Evolutionary conservation across 31 red algal species (phyloP).

Genomic region (Pterothamnion heteromorphum): DNA sequence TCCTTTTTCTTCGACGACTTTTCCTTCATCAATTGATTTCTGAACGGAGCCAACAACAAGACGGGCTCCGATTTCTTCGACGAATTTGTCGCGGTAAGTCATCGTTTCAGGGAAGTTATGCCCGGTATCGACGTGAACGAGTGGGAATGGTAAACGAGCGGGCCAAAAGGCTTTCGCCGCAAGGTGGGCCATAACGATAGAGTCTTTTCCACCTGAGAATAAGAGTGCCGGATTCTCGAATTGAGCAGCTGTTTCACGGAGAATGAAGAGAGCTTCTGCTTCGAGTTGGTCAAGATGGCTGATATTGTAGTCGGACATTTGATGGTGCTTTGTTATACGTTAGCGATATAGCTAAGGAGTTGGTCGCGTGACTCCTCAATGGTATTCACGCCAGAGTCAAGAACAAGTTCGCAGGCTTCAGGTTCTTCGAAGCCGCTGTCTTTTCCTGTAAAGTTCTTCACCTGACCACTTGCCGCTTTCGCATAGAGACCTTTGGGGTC

Average conservation of each 20-base stretch:
- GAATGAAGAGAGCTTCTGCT: background rate
- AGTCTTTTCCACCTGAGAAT: background rate
- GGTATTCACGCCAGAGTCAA: conserved; percentile 71
- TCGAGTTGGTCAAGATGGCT: background rate
- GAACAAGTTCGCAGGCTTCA: conserved; percentile 55
- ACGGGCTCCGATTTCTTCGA: background rate
- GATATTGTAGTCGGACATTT: background rate
- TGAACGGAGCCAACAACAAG: background rate
- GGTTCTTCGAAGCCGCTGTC: conserved; percentile 89
- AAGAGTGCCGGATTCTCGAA: background rate
- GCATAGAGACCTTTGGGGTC: conserved; percentile 98
- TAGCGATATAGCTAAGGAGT: background rate
- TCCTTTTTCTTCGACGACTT: background rate
- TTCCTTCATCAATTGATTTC: background rate
- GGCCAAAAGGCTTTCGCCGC: background rate
- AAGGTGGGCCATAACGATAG: background rate
- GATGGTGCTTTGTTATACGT: background rate
- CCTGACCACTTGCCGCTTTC: conserved; percentile 82
- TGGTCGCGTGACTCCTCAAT: conserved; percentile 64
- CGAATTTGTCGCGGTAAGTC: background rate
- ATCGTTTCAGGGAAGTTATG: background rate
- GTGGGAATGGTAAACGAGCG: background rate
- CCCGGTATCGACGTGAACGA: background rate
- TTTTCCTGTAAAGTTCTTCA: conserved; percentile 96
- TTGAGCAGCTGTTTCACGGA: background rate